These are phyloP conservation scores for Candida ascalaphidarum DNA, from an alignment of 805 yeast species.

Conservation along the genomic window DNA sequence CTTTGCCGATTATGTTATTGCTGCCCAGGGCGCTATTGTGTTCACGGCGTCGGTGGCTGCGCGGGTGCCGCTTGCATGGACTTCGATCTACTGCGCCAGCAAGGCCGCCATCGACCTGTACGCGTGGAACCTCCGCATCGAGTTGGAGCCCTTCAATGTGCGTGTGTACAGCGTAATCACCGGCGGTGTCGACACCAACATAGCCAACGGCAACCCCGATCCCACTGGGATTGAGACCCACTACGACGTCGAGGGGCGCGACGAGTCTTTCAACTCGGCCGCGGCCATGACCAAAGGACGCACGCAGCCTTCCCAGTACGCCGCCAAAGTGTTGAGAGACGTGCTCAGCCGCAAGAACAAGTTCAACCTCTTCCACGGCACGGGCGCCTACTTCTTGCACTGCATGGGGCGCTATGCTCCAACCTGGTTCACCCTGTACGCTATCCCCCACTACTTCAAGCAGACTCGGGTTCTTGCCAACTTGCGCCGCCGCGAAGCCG, in stretches of 20 bases:
- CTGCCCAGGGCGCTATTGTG: conserved; percentile 24
- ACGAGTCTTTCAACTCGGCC: conserved; percentile 11
- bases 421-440: no score
- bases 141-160: conserved; percentile 29
- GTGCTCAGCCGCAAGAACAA: conserved; percentile 11
- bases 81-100: conserved; percentile 22
- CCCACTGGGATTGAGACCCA: conserved; percentile 4
- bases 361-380: conserved; percentile 21
- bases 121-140: conserved; percentile 23
- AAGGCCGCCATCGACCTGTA: conserved; percentile 33
- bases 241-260: conserved; percentile 13
- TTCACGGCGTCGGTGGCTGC: conserved; percentile 30
- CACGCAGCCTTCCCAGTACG: conserved; percentile 18
- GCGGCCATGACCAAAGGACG: conserved; percentile 12
- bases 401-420: conserved; percentile 13
- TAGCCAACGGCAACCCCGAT: conserved; percentile 9
- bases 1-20: conserved; percentile 20
- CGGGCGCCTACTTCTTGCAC: conserved; percentile 9
- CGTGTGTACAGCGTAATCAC: conserved; percentile 28
- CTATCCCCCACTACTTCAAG: no score
- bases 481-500: no score
- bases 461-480: no score
- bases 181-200: conserved; percentile 31
- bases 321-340: conserved; percentile 14
- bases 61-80: conserved; percentile 23